Base-by-base conservation (phyloP, 2,329 filamentous ascomycete genomes). In the Nemania serpens region DNA sequence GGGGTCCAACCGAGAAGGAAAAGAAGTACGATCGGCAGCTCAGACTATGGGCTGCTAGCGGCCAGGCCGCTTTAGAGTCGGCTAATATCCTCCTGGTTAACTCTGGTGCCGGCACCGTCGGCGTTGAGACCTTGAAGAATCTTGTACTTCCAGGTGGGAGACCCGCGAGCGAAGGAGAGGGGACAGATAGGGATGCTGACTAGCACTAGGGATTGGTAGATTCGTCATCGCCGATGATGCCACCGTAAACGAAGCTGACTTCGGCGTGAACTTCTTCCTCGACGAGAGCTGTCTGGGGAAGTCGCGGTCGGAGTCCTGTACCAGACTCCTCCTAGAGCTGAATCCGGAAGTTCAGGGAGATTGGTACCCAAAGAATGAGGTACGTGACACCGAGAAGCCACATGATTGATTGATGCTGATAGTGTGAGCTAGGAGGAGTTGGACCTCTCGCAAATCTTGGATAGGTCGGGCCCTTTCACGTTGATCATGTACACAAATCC, bases 181-280 rank as follows among this genome's bases (percentile, higher is more conserved):
- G 12, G 1, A 18, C 34, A 50, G 3, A 12, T 3, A n/a, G 37
- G 12, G 18, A 45, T 42, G 52, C 55, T 71, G 75, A 57, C 42
- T 13, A 11, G 18, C n/a, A 34, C 48, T 88, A 65, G 89, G 93
- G 3, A 90, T 98, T 69, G 96, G 95, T 9, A 86, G 87, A 25
- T 99, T 97, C 75, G 96, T 91, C 0, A 96, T 99, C 63, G 89
- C 90, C 54, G 95, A 99, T 71, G 87, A 90, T 6, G 85, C 87
- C 1, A 75, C 83, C 2, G 93, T 99, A n/a, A 81, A 80, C 1
- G 89, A 96, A 68, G 82, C 87, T 43, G 95, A 99, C 71, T 80
- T 99, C 42, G 95, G 96, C 4, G 89, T 97, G 64, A 99, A 99
- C 77, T 99, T 99, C 82, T 99, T 99, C 71, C 81, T 99, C 0